Evolutionary conservation across 352 stramenopile genomes (phyloP).

Genomic region (Stramenopiles sp.): DNA sequence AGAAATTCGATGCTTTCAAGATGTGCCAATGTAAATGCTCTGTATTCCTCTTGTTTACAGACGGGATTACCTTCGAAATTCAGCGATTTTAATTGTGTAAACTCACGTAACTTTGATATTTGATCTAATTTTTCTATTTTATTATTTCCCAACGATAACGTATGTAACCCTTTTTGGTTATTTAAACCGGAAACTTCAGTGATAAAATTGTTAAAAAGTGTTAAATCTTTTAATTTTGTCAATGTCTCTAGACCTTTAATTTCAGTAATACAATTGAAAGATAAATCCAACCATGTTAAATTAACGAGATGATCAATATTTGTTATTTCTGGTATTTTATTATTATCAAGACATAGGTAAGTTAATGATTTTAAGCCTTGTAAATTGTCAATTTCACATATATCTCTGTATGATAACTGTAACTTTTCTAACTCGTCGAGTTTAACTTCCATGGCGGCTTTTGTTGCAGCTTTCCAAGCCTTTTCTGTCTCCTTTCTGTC

Average conservation of each 20-base stretch:
- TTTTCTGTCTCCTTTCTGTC: background rate
- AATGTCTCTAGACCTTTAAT: constrained; percentile 73
- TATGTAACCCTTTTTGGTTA: background rate
- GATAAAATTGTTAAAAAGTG: constrained; percentile 78
- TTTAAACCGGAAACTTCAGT: background rate
- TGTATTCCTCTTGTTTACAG: constrained; percentile 66
- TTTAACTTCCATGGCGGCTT: background rate
- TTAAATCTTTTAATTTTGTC: constrained; percentile 63
- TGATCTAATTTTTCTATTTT: constrained; percentile 45
- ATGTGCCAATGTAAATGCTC: constrained; percentile 64
- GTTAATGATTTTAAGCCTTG: constrained; percentile 57
- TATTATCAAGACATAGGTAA: constrained; percentile 80
- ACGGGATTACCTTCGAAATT: constrained; percentile 76
- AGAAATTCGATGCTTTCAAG: constrained; percentile 73
- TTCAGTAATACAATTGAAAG: constrained; percentile 73
- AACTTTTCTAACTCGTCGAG: constrained; percentile 33
- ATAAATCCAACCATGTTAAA: constrained; percentile 74
- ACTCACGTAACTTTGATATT: constrained; percentile 25
- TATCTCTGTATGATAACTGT: constrained; percentile 68
- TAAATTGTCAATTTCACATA: constrained; percentile 80
- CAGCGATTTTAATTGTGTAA: constrained; percentile 47
- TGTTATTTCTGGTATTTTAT: constrained; percentile 69
- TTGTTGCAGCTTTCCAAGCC: background rate
- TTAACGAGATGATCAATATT: constrained; percentile 54
- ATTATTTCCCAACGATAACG: constrained; percentile 71